Evolutionary conservation across 495 filamentous ascomycete genomes (phyloP), one percentile per base, ranked within the genome.

Genomic region (Hypoxylon lenormandii): DNA sequence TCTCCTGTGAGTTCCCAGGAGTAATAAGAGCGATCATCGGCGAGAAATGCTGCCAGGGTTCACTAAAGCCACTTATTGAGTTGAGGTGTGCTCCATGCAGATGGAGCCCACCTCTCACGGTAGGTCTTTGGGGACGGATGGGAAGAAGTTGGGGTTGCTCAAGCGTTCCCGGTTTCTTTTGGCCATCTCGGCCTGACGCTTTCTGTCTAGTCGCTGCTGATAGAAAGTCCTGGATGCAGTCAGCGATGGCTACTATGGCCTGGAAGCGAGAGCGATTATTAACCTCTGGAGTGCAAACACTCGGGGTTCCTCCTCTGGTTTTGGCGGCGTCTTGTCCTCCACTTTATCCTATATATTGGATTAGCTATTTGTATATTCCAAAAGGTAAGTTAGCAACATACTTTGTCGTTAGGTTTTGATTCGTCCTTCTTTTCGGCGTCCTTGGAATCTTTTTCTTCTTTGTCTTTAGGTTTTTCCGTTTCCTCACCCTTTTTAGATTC

Each of bases 251-350:
- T 12, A 5, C 13, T 30, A 36, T n/a, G 26, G 3, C 26, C n/a
- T 37, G 15, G 26, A 22, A 18, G 42, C 3, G 28, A 38, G 60
- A 53, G 26, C n/a, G 21, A 11, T 33, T 68, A 63, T 69, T 38
- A 81, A 96, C 92, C 90, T 94, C 68, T 96, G 91, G 69, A 98
- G 80, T 63, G 90, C 85, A 79, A 96, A 98, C 30, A 97, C 82
- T 56, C 95, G 84, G 47, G 93, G 92, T 68, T 88, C 87, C 55
- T 86, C 85, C 36, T 86, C 86, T 12, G 45, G 23, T 46, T 79
- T 79, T 23, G 82, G 74, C 18, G 75, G 72, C 30, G 74, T 66
- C 5, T 76, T 76, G 74, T 88, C 87, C 7, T 86, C 80, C 66
- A 84, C 77, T 65, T 88, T 83, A 22, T 89, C 84, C 69, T 89